Evolutionary conservation across 2,329 filamentous ascomycete species (phyloP), one percentile per base, ranked within the genome.

Genomic region (Pseudopyricularia cyperi): DNA sequence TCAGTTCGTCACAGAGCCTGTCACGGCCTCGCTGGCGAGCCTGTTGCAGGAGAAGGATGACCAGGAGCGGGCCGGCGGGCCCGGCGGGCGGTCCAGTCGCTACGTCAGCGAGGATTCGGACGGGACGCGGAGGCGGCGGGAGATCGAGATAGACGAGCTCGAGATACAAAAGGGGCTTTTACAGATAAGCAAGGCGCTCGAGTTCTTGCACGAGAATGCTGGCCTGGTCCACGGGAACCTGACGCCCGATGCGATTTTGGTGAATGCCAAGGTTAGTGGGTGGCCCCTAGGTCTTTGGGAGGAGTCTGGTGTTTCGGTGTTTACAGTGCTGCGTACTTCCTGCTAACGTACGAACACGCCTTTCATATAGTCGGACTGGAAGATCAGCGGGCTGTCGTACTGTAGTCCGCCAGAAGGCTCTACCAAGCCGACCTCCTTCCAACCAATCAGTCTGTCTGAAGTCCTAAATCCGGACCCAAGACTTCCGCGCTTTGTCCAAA

Each of bases 111-210:
- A 93, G 62, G 85, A 89, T 58, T 73, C 83, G 1, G 84, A 90
- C 58, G 87, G 87, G 34, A 80, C 80, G 49, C 76, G 81, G 57
- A 77, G 82, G 59, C 75, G 88, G 60, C 77, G 87, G 59, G 90
- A 97, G 62, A 68, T 96, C 14, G 91, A 97, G 65, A 88, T 98
- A 55, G 93, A 98, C 63, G 93, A 97, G 69, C 72, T 98, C 54
- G 93, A 98, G 68, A 94, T 97, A 60, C 93, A 98, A 66, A 98
- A 98, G 68, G 93, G 93, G 0, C 67, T 98, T 56, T 71, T 97
- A 55, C 93, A 98, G 66, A 79, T 98, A 11, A 61, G 56, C 35
- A 61, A 61, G 24, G 56, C 55, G 34, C 59, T 61, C 34, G 61
- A 62, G 52, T 57, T 61, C 46, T 52, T 64, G 53, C 60, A 57